A percentile compares a stretch with the other conserved stretches of the same genome.
Evolutionary conservation across 805 yeast genomes (phyloP).

Genomic region (Blastobotrys muscicola): DNA sequence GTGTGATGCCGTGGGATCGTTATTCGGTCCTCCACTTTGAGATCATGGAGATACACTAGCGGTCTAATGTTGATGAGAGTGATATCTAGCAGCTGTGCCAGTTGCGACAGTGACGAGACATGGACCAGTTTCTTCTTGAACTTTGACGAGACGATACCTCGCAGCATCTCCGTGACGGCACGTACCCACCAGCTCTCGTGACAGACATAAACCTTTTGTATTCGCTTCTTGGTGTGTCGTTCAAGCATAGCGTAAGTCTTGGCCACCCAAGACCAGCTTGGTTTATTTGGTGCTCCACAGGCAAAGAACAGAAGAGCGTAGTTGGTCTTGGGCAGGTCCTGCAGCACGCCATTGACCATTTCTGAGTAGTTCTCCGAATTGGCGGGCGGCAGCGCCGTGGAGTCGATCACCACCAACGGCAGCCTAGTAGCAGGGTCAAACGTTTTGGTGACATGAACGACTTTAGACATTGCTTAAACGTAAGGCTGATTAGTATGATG

Average conservation of each 20-base stretch:
- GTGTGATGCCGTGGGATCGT: slow-evolving; percentile 36
- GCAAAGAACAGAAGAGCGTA: slow-evolving; percentile 70
- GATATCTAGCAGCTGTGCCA: slow-evolving; percentile 58
- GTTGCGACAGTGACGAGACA: slow-evolving; percentile 41
- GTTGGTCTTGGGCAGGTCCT: slow-evolving; percentile 48
- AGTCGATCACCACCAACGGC: slow-evolving; percentile 76
- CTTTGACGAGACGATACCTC: slow-evolving; percentile 49
- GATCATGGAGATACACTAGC: slow-evolving; percentile 62
- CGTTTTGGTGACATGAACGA: slow-evolving; percentile 48
- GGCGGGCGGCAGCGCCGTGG: slow-evolving; percentile 65
- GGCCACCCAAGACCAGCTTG: slow-evolving; percentile 67
- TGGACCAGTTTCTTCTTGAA: slow-evolving; percentile 36
- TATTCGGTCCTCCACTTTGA: slow-evolving; percentile 41
- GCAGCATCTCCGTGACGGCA: slow-evolving; percentile 61
- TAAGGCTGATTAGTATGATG: too few relatives aligned
- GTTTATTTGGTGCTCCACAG: slow-evolving; percentile 59
- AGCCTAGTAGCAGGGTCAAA: slow-evolving; percentile 56
- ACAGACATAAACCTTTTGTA: slow-evolving; percentile 62
- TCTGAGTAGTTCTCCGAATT: slow-evolving; percentile 37
- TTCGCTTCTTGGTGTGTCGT: slow-evolving; percentile 40
- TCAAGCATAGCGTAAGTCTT: slow-evolving; percentile 51
- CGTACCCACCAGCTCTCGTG: slow-evolving; percentile 88
- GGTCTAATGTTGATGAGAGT: slow-evolving; percentile 68
- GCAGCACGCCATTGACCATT: slow-evolving; percentile 48
- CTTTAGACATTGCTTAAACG: slow-evolving; percentile 7